Evolutionary conservation across 2,329 filamentous ascomycete species (phyloP), one percentile per base, ranked within the genome.

Genomic region (Talaromyces piceae): DNA sequence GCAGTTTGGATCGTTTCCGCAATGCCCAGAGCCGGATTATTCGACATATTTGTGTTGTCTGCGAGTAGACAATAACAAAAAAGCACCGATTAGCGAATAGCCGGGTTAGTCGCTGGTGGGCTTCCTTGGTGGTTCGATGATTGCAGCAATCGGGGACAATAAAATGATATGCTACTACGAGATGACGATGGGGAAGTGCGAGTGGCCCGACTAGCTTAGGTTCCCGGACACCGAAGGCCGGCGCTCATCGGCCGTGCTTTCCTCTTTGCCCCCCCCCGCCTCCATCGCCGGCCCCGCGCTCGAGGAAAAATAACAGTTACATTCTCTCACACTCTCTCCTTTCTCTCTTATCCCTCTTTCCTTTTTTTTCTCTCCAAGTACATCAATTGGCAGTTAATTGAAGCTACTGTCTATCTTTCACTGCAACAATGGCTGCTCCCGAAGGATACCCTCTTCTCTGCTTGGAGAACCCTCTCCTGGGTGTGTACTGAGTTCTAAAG

Each of bases 401-500:
- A 50, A 16, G 22, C 43, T 41, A 31, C 20, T 51, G 26, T 37
- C 25, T 26, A 46, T 26, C n/a, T 39, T 28, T 45, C n/a, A 9
- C 20, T 9, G 33, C 16, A 26, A 53, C 22, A 49, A 95, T 95
- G 88, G 79, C 87, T 67, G 71, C 84, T 61, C 68, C 73, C 62
- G 86, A 90, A 75, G 85, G 90, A 73, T 97, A 86, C 77, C 79
- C 88, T 72, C 86, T 98, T 65, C 80, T 97, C 67, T 93, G 87
- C 74, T 76, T 98, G 65, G 93, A 96, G 85, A 98, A 98, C 75
- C 93, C 93, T 71, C 84, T 98, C 63, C 87, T 98, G 64, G 91
- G 87, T 91, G 76, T 61, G 79, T 73, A 20, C 25, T 41, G 22
- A 39, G n/a, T n/a, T 47, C 6, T 8, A 25, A 13, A 18, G 12